phyloP scores from a whole-genome alignment of 352 stramenopile species.

The Aphanomyces stellatus region DNA sequence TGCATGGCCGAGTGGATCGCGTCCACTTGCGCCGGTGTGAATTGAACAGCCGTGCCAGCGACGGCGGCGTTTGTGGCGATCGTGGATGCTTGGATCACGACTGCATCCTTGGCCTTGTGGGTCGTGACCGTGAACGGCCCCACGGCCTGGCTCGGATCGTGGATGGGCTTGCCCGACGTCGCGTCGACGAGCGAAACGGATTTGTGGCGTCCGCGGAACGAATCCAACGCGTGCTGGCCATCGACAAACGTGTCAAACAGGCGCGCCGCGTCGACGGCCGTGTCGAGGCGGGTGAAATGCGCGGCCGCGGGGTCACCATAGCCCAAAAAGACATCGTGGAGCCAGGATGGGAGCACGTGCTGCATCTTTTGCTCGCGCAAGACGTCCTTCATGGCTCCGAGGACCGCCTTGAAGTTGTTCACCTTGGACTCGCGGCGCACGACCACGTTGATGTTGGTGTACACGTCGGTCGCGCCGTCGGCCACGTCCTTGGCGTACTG shows the following conservation, averaged over 20 bases:
- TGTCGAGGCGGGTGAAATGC: conserved; percentile 43
- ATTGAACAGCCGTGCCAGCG: conserved; percentile 39
- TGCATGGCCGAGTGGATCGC: conserved; percentile 89
- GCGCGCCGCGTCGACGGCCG: conserved; percentile 28
- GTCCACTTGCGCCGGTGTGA: conserved; percentile 88
- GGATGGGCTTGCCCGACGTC: conserved; percentile 26
- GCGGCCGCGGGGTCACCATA: conserved; percentile 85
- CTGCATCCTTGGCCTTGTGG: conserved; percentile 25
- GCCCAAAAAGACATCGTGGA: conserved; percentile 92
- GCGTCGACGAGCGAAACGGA: conserved; percentile 31
- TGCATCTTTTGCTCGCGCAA: conserved; percentile 24
- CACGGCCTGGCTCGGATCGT: conserved; percentile 25
- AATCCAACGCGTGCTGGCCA: conserved; percentile 37
- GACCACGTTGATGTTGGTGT: conserved; percentile 91
- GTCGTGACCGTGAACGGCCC: conserved; percentile 49
- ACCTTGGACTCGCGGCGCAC: conserved; percentile 79
- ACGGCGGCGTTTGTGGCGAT: conserved; percentile 22
- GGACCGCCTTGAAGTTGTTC: conserved; percentile 94
- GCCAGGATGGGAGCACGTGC: conserved; percentile 81
- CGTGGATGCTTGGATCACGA: conserved; percentile 25
- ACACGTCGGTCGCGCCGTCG: conserved; percentile 44
- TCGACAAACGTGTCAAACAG: conserved; percentile 42
- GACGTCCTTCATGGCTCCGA: conserved; percentile 85
- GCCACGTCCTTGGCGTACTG: conserved; percentile 93
- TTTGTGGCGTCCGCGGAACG: conserved; percentile 17